Evolutionary conservation across 176 grass and related monocot genomes (phyloP).

Genomic region (Stipa capillata): DNA sequence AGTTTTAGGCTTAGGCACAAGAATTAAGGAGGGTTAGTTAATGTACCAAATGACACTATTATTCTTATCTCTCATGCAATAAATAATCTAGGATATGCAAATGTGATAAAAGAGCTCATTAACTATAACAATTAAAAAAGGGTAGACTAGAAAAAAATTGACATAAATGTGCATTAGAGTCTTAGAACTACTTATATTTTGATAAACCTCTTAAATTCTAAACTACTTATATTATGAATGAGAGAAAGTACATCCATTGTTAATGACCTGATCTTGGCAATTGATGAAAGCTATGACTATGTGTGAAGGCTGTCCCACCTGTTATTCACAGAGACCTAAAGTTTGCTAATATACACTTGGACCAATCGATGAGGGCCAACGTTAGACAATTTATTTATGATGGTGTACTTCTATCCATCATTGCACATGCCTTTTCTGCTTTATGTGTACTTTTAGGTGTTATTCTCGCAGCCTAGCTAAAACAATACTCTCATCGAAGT

Average conservation of each 20-base stretch:
- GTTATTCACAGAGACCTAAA: constrained; percentile 96
- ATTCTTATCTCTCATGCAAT: too few relatives aligned
- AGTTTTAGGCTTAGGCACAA: too few relatives aligned
- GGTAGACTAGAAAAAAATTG: too few relatives aligned
- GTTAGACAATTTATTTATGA: constrained; percentile 30
- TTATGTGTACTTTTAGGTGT: constrained; percentile 16
- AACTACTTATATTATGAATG: too few relatives aligned
- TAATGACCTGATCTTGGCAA: constrained; percentile 12
- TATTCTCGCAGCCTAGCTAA: constrained; percentile 8
- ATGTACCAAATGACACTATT: too few relatives aligned
- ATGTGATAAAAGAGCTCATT: too few relatives aligned
- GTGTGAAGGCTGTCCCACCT: constrained; percentile 73
- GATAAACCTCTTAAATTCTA: too few relatives aligned
- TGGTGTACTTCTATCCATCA: neutral
- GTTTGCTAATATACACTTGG: constrained; percentile 92
- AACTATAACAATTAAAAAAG: too few relatives aligned
- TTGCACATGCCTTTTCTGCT: neutral
- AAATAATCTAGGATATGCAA: too few relatives aligned
- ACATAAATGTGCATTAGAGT: too few relatives aligned
- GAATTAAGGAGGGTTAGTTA: too few relatives aligned
- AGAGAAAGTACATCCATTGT: constrained; percentile 10
- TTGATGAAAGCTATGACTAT: constrained; percentile 26
- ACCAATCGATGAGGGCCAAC: constrained; percentile 88
- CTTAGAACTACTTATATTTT: too few relatives aligned
- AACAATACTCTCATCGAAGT: neutral